Evolutionary conservation across 2,329 filamentous ascomycete genomes (phyloP), one percentile per base, ranked within the genome.

Genomic region (Trichoderma koningii): DNA sequence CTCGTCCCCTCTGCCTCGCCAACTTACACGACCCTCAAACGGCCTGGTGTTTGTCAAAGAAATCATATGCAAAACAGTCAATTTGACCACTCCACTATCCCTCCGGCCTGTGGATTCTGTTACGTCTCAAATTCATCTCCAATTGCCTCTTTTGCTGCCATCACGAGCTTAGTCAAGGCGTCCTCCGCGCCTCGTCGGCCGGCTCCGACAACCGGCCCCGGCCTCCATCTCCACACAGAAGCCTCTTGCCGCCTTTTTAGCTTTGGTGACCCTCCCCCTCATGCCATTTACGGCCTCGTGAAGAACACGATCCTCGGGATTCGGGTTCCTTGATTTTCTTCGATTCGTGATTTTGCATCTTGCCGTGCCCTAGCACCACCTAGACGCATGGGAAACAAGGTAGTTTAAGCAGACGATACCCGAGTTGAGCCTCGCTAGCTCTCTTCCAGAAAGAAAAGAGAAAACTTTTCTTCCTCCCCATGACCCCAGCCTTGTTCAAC

Each of bases 131-230:
- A 44, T 45, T 44, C 30, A 23, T 55, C 60, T 17, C 28, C 17
- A 41, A 34, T 14, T 42, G 44, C 28, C 38, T 19, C 14, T 44
- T 52, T 41, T 15, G 21, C 53, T 42, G 48, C 45, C 30, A 19
- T 51, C 17, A 38, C 30, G 12, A 48, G 30, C 21, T 47, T 38
- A 41, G 52, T 41, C 17, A 45, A 57, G 62, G 62, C 62, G 62
- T 47, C 34, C 53, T 64, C 62, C 62, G 62, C 21, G 30, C 30
- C 42, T 51, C 41, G 6, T 64, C 62, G 62, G 62, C 62, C 62
- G 62, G 62, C 62, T 64, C 62, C 62, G 62, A 64, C 17, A n/a
- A 21, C 38, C 42, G 48, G 34, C 28, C 42, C 52, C 61, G 51
- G 61, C 34, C 41, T 14, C 3, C 26, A 9, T 51, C 61, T 50